Conservation (phyloP, 257 asterid species). For the Plantago major region DNA sequence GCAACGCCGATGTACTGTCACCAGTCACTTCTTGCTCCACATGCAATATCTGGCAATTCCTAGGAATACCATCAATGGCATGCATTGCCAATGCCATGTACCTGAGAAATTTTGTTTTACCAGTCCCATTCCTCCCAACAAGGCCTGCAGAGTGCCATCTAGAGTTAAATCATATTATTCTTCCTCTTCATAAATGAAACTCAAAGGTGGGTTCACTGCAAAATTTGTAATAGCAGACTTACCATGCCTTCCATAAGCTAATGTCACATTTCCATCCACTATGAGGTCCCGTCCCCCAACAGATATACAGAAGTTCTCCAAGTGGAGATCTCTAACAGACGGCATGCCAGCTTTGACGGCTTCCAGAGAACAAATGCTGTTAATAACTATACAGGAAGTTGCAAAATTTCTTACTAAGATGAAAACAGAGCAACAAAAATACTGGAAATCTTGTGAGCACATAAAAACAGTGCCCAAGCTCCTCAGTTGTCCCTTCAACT, state of each 20-base stretch:
- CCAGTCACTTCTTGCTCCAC: conserved; percentile 99
- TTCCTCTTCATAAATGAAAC: not conserved
- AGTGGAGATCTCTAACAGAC: conserved; percentile 78
- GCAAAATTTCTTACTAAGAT: too few species aligned
- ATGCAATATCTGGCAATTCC: conserved; percentile 91
- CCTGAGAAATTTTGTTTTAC: conserved; percentile 94
- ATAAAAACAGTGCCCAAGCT: conserved; percentile 20
- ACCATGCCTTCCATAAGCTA: conserved; percentile 95
- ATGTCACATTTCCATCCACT: conserved; percentile 81
- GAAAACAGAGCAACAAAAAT: too few species aligned
- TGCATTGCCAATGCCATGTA: conserved; percentile 99
- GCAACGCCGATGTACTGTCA: conserved; percentile 73
- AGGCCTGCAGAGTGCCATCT: conserved; percentile 56
- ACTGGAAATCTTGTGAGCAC: too few species aligned
- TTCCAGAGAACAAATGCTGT: too few species aligned
- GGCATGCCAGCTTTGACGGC: too few species aligned
- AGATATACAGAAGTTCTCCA: conserved; percentile 87
- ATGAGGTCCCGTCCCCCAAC: conserved; percentile 98
- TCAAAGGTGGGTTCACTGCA: conserved; percentile 6
- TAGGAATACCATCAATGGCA: conserved; percentile 95
- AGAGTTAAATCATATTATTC: not conserved
- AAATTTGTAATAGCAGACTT: conserved; percentile 34
- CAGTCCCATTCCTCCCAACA: conserved; percentile 98
- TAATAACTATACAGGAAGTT: too few species aligned
- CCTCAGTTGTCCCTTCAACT: conserved; percentile 75